These are phyloP conservation scores for Combretum micranthum DNA, from an alignment of 345 rosid genomes.

Conservation along the genomic window DNA sequence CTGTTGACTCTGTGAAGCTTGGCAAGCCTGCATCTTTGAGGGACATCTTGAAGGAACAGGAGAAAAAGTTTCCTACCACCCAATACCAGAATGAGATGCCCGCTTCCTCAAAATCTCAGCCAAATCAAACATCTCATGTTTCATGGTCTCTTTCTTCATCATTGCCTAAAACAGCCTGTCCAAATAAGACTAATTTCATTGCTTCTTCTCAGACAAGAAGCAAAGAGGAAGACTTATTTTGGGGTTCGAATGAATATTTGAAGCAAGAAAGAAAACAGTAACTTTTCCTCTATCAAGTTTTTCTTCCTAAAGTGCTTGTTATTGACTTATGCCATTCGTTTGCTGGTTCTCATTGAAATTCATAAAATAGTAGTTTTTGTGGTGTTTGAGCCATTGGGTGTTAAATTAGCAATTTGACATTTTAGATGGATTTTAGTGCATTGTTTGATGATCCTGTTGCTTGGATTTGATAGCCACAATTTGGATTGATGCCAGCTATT, in stretches of 20 bases:
- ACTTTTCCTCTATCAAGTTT: neutral
- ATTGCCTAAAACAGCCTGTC: slow-evolving; percentile 54
- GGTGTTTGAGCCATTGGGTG: too few relatives aligned
- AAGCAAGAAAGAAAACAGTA: slow-evolving; percentile 75
- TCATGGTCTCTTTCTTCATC: slow-evolving; percentile 54
- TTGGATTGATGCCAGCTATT: too few relatives aligned
- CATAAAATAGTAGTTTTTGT: too few relatives aligned
- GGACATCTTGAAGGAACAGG: slow-evolving; percentile 91
- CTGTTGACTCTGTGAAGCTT: slow-evolving; percentile 54
- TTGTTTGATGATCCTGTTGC: too few relatives aligned
- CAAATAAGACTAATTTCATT: slow-evolving; percentile 42
- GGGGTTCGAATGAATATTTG: slow-evolving; percentile 85
- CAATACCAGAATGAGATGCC: slow-evolving; percentile 43
- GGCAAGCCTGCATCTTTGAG: slow-evolving; percentile 67
- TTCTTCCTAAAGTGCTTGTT: neutral
- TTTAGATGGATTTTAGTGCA: too few relatives aligned
- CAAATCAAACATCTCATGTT: slow-evolving; percentile 35
- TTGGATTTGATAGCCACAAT: too few relatives aligned
- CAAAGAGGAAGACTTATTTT: slow-evolving; percentile 84
- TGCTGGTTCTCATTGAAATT: neutral
- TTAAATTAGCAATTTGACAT: too few relatives aligned
- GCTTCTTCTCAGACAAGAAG: slow-evolving; percentile 48
- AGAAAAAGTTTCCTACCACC: slow-evolving; percentile 43
- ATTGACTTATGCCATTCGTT: neutral
- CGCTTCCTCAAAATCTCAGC: slow-evolving; percentile 48